phyloP scores from a whole-genome alignment of 108 stramenopile genomes.

The Skeletonema menzelii region DNA sequence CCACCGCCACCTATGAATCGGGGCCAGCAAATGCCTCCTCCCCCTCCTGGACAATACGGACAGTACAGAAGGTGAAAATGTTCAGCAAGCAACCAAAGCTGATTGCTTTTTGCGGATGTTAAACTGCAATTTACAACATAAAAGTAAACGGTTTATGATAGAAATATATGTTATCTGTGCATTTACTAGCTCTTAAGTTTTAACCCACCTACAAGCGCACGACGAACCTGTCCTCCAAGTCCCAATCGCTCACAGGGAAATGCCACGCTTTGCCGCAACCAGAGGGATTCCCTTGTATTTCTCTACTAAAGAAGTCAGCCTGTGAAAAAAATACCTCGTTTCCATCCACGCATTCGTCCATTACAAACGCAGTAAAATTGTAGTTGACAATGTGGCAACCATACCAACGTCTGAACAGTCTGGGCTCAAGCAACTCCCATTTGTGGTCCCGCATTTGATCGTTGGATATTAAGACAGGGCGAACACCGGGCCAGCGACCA shows the following conservation, averaged over 20 bases:
- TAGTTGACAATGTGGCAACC: slow-evolving; percentile 83
- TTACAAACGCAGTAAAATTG: slow-evolving; percentile 75
- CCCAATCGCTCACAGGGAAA: slow-evolving; percentile 85
- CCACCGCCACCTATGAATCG: slow-evolving; percentile 19
- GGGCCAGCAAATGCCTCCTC: not conserved
- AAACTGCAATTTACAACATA: not conserved
- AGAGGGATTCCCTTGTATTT: slow-evolving; percentile 74
- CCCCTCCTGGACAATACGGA: not conserved
- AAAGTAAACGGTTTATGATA: not conserved
- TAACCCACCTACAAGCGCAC: slow-evolving; percentile 31
- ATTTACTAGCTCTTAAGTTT: not conserved
- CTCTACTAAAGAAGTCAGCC: slow-evolving; percentile 86
- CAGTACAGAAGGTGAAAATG: not conserved
- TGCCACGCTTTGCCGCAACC: slow-evolving; percentile 67
- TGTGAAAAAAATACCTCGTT: slow-evolving; percentile 72
- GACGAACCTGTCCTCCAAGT: slow-evolving; percentile 68
- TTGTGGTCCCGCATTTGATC: slow-evolving; percentile 90
- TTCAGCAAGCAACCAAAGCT: too few relatives aligned
- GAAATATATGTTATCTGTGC: not conserved
- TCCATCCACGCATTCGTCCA: slow-evolving; percentile 53
- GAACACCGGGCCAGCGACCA: slow-evolving; percentile 73
- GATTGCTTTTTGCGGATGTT: not conserved
- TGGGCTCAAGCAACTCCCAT: slow-evolving; percentile 73
- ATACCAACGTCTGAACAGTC: slow-evolving; percentile 83
- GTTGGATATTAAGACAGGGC: slow-evolving; percentile 82